phyloP scores from a whole-genome alignment of 2,329 filamentous ascomycete genomes.

The Aureobasidium sp. region DNA sequence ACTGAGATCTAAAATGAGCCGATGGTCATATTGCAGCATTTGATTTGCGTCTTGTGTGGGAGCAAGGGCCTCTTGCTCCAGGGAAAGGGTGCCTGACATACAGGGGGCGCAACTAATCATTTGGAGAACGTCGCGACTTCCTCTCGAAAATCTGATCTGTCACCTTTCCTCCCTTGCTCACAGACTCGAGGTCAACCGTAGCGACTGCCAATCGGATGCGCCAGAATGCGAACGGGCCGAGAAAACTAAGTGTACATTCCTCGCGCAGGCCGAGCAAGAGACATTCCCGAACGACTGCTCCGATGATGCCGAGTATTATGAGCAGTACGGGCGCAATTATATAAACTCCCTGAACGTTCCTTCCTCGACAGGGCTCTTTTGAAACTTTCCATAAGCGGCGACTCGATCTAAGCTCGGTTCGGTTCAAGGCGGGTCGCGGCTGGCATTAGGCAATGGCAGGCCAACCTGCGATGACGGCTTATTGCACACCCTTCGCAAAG shows the following conservation, averaged over 20 bases:
- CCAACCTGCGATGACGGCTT: neutral
- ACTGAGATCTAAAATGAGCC: neutral
- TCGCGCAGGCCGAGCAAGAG: neutral
- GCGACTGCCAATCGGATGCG: neutral
- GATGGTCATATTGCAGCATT: neutral
- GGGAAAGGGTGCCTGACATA: neutral
- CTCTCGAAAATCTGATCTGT: neutral
- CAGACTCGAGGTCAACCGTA: neutral
- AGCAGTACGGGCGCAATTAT: neutral
- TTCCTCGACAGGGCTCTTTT: neutral
- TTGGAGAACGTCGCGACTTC: neutral
- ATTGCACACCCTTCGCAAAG: neutral
- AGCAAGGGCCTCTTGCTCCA: neutral
- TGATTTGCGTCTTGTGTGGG: neutral
- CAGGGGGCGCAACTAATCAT: neutral
- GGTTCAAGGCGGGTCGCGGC: neutral
- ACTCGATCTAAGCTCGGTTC: neutral
- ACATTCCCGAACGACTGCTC: neutral
- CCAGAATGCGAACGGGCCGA: neutral
- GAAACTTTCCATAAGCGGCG: neutral
- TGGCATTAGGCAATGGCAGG: neutral
- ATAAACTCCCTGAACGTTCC: neutral
- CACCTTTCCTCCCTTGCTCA: neutral
- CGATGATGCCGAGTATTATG: neutral
- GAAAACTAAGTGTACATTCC: neutral